Conservation (phyloP, 768 basidiomycete species). For the Epithele typhae region DNA sequence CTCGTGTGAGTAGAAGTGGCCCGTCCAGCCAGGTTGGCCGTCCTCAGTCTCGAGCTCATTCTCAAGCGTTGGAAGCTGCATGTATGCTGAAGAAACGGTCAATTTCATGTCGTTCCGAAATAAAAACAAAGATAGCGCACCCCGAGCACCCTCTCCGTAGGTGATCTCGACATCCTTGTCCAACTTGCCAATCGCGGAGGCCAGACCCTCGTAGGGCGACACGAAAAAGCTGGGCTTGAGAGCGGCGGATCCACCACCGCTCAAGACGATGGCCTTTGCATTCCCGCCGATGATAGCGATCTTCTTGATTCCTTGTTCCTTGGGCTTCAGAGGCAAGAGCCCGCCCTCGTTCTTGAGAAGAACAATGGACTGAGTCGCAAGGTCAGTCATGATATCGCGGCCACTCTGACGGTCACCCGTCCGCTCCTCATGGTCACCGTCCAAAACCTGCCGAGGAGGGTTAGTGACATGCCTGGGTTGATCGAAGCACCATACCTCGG, state of each 20-base stretch:
- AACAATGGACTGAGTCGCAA: constrained; percentile 71
- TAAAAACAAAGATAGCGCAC: constrained; percentile 31
- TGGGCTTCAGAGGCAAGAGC: constrained; percentile 49
- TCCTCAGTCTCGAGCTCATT: constrained; percentile 55
- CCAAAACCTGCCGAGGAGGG: constrained; percentile 46
- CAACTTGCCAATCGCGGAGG: constrained; percentile 44
- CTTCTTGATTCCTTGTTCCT: constrained; percentile 46
- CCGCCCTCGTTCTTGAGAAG: constrained; percentile 64
- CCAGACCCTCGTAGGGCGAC: constrained; percentile 74
- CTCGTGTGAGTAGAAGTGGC: constrained; percentile 56
- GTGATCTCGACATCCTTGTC: constrained; percentile 47
- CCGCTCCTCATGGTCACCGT: constrained; percentile 65
- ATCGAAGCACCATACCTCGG: constrained; percentile 42
- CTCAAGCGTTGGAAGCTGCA: constrained; percentile 64
- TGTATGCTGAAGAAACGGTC: constrained; percentile 41
- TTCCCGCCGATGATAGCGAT: constrained; percentile 75
- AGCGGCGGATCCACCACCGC: constrained; percentile 70
- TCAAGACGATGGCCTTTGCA: constrained; percentile 56
- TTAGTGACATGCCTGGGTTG: not conserved
- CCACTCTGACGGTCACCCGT: constrained; percentile 60
- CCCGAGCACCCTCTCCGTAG: constrained; percentile 65
- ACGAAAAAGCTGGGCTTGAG: constrained; percentile 74
- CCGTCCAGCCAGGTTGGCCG: constrained; percentile 66
- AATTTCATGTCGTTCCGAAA: not conserved
- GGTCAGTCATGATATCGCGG: constrained; percentile 54